These are phyloP conservation scores for Fusarium clavum DNA, from an alignment of 2,329 filamentous ascomycete species.

Conservation along the genomic window DNA sequence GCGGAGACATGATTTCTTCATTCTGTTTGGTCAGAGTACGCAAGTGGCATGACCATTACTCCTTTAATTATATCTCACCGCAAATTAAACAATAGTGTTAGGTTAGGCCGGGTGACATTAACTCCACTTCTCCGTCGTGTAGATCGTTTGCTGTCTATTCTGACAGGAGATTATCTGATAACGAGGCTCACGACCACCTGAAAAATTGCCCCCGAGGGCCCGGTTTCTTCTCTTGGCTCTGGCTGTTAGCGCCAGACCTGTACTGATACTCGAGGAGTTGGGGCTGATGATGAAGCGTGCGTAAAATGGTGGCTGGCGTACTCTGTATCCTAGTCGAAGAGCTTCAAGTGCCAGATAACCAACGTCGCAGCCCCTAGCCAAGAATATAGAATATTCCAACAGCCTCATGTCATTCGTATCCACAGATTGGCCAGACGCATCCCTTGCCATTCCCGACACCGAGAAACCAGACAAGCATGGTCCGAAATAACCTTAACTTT, in stretches of 20 bases:
- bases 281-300: not conserved
- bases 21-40: not conserved
- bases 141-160: not conserved
- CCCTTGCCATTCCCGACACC: not conserved
- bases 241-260: not conserved
- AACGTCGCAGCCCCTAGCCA: not conserved
- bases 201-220: not conserved
- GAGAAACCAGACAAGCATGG: not conserved
- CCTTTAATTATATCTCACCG: not conserved
- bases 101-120: not conserved
- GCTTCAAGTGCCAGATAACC: not conserved
- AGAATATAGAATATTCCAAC: not conserved
- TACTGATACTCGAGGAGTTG: no score
- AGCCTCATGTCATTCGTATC: not conserved
- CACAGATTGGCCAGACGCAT: not conserved
- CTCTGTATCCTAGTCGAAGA: not conserved
- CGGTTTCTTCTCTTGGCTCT: not conserved
- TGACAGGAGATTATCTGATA: not conserved
- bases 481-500: constrained; percentile 3
- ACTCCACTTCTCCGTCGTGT: not conserved
- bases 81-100: not conserved
- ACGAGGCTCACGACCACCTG: not conserved
- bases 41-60: not conserved
- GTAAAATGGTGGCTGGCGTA: not conserved
- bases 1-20: not conserved